Conservation (phyloP, 2,329 filamentous ascomycete genomes). For the Dactylonectria macrodidyma region DNA sequence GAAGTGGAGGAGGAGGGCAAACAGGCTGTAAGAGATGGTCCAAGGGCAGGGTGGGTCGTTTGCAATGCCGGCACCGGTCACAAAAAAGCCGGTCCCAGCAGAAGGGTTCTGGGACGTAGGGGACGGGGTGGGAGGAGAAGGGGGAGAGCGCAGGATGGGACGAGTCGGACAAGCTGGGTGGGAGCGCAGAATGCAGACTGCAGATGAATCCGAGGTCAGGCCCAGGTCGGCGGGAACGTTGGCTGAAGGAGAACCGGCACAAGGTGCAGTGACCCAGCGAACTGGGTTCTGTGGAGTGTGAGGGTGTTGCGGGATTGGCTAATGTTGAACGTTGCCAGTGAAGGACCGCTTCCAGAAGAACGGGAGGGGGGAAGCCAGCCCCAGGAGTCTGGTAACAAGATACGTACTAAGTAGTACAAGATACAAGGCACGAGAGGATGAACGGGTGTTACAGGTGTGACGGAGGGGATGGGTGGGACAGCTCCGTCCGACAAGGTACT, state of each 20-base stretch:
- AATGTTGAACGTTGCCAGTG: constrained; percentile 30
- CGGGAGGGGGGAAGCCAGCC: constrained; percentile 42
- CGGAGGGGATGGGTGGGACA: constrained; percentile 11
- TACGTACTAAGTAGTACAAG: not conserved
- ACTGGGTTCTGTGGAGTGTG: constrained; percentile 43
- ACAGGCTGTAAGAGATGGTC: constrained; percentile 24
- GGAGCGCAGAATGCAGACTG: constrained; percentile 11
- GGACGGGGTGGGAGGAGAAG: constrained; percentile 21
- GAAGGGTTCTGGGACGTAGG: constrained; percentile 35
- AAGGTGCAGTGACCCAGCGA: constrained; percentile 40
- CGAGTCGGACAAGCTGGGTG: constrained; percentile 22
- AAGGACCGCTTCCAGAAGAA: constrained; percentile 46
- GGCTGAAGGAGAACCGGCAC: constrained; percentile 29
- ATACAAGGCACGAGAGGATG: constrained; percentile 26
- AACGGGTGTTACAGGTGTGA: not conserved
- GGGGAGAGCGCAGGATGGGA: constrained; percentile 14
- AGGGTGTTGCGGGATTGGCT: constrained; percentile 36
- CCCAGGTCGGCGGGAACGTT: constrained; percentile 33
- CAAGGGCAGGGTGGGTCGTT: constrained; percentile 35
- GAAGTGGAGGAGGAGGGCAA: constrained; percentile 11
- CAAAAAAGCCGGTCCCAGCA: constrained; percentile 37
- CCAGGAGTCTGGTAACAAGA: constrained; percentile 40
- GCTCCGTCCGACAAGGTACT: not conserved
- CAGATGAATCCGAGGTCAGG: constrained; percentile 22
- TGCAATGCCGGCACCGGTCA: constrained; percentile 40